Evolutionary conservation across 2,329 filamentous ascomycete genomes (phyloP), one percentile per base, ranked within the genome.

Genomic region (Chaetomiaceae sp.): DNA sequence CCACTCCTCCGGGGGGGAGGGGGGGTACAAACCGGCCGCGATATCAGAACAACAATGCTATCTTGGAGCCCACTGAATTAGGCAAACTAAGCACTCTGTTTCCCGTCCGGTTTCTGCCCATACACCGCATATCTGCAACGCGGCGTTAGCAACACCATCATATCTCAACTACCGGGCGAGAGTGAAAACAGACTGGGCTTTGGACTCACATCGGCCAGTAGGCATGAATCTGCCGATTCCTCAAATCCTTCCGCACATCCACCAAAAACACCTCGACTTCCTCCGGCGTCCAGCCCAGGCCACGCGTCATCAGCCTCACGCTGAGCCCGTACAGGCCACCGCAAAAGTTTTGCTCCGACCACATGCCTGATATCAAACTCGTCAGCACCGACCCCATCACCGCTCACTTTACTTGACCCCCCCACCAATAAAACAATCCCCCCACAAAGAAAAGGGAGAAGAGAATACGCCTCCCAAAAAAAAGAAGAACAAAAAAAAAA

Each of bases 261-360:
- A 48, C 54, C 42, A 59, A 16, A 20, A 59, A 57, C 14, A 55
- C 46, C 42, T 54, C 61, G 4, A 67, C 56, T 43, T 66, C 60
- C 10, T 60, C 55, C 7, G 56, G 34, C 2, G 58, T 46, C 64
- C 65, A 64, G 3, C 63, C 65, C 13, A 66, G 54, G 0, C 55
- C 64, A 6, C 56, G 56, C 0, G 60, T 64, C 18, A 67, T 48
- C 7, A 64, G 54, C 5, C 61, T 60, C 56, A 63, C 60, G 10
- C 60, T 65, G 11, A 66, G 60, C 14, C 61, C 65, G 21, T 63
- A 57, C 32, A 67, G 30, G n/a, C 62, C 65, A 8, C 60, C 58
- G 36, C 58, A 52, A n/a, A 65, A 62, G 48, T 67, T 67, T 6
- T 58, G 60, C 61, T 65, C 60, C 21, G 63, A 59, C 65, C 64